These are phyloP conservation scores for Trichosporon coremiiforme DNA, from an alignment of 1,284 basidiomycete genomes.

Conservation along the genomic window DNA sequence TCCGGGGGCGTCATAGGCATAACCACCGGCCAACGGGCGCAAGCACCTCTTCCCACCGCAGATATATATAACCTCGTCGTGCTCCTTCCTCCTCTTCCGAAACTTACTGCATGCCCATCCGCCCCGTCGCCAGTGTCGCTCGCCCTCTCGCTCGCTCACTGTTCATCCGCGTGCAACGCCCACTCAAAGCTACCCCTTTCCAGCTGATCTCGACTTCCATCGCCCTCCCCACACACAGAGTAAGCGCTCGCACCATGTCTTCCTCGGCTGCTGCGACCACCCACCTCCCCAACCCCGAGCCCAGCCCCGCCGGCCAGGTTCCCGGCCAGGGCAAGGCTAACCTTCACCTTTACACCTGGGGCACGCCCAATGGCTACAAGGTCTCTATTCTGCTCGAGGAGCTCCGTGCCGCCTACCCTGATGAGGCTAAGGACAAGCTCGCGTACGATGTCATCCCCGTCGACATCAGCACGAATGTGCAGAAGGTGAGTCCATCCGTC, in stretches of 20 bases:
- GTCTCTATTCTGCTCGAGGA: slow-evolving; percentile 69
- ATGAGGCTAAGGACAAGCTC: slow-evolving; percentile 51
- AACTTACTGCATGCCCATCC: slow-evolving; percentile 2
- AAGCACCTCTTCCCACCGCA: neutral
- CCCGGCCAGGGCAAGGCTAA: slow-evolving; percentile 37
- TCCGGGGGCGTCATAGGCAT: neutral
- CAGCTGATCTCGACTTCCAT: neutral
- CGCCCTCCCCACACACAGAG: neutral
- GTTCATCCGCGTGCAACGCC: neutral
- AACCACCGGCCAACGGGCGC: neutral
- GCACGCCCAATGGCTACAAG: slow-evolving; percentile 68
- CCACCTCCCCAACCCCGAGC: slow-evolving; percentile 21
- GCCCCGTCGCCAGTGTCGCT: neutral
- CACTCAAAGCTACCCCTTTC: neutral
- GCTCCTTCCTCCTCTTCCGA: neutral
- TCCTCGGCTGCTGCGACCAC: neutral
- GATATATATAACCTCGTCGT: neutral
- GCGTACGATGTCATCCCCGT: slow-evolving; percentile 64
- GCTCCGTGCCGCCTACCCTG: slow-evolving; percentile 64
- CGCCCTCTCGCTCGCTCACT: slow-evolving; percentile 4
- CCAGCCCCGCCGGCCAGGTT: slow-evolving; percentile 28
- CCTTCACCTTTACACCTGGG: slow-evolving; percentile 66
- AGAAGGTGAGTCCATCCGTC: slow-evolving; percentile 53
- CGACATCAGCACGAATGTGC: slow-evolving; percentile 51
- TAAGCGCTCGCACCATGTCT: slow-evolving; percentile 15